Evolutionary conservation across 2,329 filamentous ascomycete genomes (phyloP).

Genomic region (Cladosporium austrohemisphaericum): DNA sequence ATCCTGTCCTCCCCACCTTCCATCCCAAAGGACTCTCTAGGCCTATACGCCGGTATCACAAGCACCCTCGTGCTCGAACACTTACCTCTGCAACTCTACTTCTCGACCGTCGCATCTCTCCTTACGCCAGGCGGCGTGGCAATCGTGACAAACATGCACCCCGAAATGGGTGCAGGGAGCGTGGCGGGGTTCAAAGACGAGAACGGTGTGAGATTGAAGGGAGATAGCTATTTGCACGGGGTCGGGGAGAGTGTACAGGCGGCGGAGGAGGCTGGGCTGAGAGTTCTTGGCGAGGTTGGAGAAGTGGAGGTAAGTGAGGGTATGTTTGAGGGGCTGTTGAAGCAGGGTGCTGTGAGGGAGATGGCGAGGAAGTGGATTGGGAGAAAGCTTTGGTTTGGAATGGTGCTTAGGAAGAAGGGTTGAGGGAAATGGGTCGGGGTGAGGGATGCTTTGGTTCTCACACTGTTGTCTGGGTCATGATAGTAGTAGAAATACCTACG

Average conservation of each 20-base stretch:
- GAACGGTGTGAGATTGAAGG: constrained; percentile 54
- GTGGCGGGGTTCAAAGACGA: constrained; percentile 61
- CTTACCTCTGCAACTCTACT: constrained; percentile 51
- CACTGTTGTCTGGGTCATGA: too few relatives aligned
- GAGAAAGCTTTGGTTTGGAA: constrained; percentile 38
- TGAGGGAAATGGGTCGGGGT: too few relatives aligned
- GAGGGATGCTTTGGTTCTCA: too few relatives aligned
- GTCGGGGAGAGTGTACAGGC: constrained; percentile 50
- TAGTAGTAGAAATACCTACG: too few relatives aligned
- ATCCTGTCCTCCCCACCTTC: not conserved
- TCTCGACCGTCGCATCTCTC: constrained; percentile 45
- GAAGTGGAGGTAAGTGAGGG: constrained; percentile 32
- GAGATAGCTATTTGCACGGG: constrained; percentile 56
- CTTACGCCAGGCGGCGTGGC: constrained; percentile 46
- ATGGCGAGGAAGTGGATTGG: constrained; percentile 41
- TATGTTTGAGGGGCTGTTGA: constrained; percentile 30
- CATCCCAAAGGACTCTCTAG: constrained; percentile 6
- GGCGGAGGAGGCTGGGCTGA: constrained; percentile 38
- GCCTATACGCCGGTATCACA: constrained; percentile 38
- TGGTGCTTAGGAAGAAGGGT: constrained; percentile 29
- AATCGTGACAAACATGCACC: constrained; percentile 66
- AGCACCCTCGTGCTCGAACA: constrained; percentile 65
- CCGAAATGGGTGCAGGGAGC: constrained; percentile 57
- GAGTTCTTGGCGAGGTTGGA: constrained; percentile 24
- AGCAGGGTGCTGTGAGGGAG: constrained; percentile 29